phyloP scores from a whole-genome alignment of 2,329 filamentous ascomycete genomes.

The Didymosphaeria variabile region DNA sequence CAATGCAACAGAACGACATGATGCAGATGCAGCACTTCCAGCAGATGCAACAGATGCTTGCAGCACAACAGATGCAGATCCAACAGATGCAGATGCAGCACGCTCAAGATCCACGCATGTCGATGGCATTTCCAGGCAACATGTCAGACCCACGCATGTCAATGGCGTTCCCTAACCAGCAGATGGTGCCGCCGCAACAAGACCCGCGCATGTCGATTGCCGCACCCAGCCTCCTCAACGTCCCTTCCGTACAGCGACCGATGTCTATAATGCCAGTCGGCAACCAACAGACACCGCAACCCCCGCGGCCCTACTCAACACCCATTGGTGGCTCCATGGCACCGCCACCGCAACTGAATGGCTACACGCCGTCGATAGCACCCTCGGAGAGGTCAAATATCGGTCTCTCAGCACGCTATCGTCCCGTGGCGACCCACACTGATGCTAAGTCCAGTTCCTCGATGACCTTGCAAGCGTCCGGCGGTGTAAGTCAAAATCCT shows the following conservation, averaged over 20 bases:
- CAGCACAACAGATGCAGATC: constrained; percentile 68
- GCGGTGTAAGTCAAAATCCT: constrained; percentile 29
- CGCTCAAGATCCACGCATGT: constrained; percentile 36
- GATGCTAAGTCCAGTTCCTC: constrained; percentile 40
- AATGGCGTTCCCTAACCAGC: constrained; percentile 28
- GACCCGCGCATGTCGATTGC: constrained; percentile 46
- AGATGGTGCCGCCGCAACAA: constrained; percentile 28
- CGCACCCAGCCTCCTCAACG: constrained; percentile 36
- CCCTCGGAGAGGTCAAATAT: constrained; percentile 96
- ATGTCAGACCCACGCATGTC: constrained; percentile 31
- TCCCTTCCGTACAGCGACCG: constrained; percentile 48
- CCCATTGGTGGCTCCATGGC: constrained; percentile 9
- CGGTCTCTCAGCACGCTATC: constrained; percentile 87
- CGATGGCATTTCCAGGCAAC: constrained; percentile 31
- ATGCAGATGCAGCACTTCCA: constrained; percentile 95
- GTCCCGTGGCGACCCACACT: constrained; percentile 73
- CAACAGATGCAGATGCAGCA: constrained; percentile 54
- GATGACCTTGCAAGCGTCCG: constrained; percentile 44
- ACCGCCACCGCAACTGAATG: constrained; percentile 38
- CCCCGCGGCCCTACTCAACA: constrained; percentile 41
- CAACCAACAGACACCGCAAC: constrained; percentile 57
- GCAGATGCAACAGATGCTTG: constrained; percentile 47
- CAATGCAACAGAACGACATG: constrained; percentile 79
- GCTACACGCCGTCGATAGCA: constrained; percentile 90
- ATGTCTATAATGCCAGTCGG: constrained; percentile 56